Evolutionary conservation across 306 rosid species (phyloP).

Genomic region (Quercus parvula): DNA sequence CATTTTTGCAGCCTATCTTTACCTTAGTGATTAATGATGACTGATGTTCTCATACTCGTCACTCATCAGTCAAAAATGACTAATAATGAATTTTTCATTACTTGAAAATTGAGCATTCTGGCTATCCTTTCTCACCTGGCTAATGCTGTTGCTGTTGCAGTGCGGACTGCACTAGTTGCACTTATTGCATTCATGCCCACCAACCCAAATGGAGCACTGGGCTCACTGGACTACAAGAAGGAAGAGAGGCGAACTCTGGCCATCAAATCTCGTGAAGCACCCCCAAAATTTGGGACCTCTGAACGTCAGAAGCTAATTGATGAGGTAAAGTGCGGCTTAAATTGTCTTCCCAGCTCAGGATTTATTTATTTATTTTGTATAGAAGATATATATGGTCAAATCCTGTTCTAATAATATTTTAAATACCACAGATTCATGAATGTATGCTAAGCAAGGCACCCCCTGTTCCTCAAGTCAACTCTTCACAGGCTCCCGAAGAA

Average conservation of each 20-base stretch:
- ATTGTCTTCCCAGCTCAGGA: neutral
- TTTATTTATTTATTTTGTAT: neutral
- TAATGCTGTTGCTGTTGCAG: constrained; percentile 43
- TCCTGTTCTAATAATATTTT: neutral
- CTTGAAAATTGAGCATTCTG: neutral
- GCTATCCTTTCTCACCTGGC: neutral
- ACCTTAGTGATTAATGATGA: neutral
- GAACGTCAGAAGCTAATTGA: constrained; percentile 87
- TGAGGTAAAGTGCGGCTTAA: constrained; percentile 29
- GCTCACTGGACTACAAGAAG: constrained; percentile 86
- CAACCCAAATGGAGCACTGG: constrained; percentile 89
- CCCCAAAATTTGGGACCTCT: constrained; percentile 74
- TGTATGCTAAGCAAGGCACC: constrained; percentile 79
- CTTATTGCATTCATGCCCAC: constrained; percentile 98
- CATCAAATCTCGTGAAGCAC: constrained; percentile 72
- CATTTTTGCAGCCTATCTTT: neutral
- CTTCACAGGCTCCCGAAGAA: constrained; percentile 44
- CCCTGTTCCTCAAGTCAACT: constrained; percentile 53
- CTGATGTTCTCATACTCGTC: neutral
- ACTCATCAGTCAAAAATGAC: neutral
- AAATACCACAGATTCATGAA: constrained; percentile 66
- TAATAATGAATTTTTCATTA: neutral
- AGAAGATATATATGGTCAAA: neutral
- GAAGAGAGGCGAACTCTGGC: constrained; percentile 84
- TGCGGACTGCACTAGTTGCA: constrained; percentile 95